Evolutionary conservation across 495 filamentous ascomycete species (phyloP).

Genomic region (Penicillium tannophilum): DNA sequence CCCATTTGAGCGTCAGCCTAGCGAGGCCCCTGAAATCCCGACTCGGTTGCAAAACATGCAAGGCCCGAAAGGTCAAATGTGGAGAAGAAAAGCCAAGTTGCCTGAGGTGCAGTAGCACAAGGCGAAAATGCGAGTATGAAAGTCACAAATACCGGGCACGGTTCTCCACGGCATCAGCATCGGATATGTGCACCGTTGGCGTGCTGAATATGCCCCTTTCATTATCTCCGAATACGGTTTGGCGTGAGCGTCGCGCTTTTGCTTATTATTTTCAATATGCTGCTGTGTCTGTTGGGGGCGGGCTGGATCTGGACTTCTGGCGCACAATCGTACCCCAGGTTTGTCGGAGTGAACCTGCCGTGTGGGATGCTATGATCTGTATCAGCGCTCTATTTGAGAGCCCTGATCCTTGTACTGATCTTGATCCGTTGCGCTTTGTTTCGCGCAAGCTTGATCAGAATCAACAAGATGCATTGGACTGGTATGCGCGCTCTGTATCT

Average conservation of each 20-base stretch:
- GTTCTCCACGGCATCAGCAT: slow-evolving; percentile 1
- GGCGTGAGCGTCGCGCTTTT: slow-evolving; percentile 44
- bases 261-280: slow-evolving; percentile 42
- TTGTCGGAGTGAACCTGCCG: slow-evolving; percentile 56
- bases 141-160: not conserved
- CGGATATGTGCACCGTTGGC: not conserved
- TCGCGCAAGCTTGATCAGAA: slow-evolving; percentile 37
- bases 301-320: slow-evolving; percentile 59
- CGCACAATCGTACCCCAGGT: slow-evolving; percentile 56
- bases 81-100: slow-evolving; percentile 56
- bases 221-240: slow-evolving; percentile 29
- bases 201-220: slow-evolving; percentile 22
- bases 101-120: slow-evolving; percentile 49
- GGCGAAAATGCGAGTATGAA: slow-evolving; percentile 50
- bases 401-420: slow-evolving; percentile 23
- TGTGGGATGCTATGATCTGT: slow-evolving; percentile 59
- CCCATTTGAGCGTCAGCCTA: not conserved
- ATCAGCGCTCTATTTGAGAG: slow-evolving; percentile 57
- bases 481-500: slow-evolving; percentile 50
- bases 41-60: slow-evolving; percentile 46
- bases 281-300: slow-evolving; percentile 39
- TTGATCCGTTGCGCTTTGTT: slow-evolving; percentile 9
- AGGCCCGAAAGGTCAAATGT: slow-evolving; percentile 58
- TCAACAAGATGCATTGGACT: slow-evolving; percentile 43
- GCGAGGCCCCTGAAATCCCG: slow-evolving; percentile 26